A percentile compares a stretch with the other conserved stretches of the same genome.
These are phyloP conservation scores for Cladosporium sp. DNA, from an alignment of 2,329 filamentous ascomycete species.

Conservation along the genomic window DNA sequence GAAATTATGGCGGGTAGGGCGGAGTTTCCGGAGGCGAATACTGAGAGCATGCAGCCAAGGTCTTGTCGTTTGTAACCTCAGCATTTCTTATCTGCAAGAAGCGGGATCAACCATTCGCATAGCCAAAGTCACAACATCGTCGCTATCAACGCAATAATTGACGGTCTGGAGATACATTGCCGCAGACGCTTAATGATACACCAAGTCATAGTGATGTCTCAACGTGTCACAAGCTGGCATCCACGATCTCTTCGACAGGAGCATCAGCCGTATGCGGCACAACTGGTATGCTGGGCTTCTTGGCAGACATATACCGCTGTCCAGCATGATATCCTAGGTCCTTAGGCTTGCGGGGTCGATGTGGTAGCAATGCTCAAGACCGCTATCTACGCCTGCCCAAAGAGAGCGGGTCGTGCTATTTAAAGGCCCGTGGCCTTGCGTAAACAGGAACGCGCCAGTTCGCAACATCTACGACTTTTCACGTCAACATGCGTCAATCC, in stretches of 20 bases:
- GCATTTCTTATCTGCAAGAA: not conserved
- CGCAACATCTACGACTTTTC: not conserved
- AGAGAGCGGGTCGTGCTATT: not conserved
- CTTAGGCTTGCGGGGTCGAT: not conserved
- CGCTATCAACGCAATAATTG: not conserved
- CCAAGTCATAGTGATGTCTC: not conserved
- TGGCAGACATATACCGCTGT: not conserved
- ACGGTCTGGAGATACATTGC: not conserved
- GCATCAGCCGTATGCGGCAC: too few relatives aligned
- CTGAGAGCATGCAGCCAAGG: slow-evolving; percentile 1
- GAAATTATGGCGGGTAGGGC: not conserved
- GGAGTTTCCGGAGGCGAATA: not conserved
- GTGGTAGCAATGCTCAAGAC: not conserved
- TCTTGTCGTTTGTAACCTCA: slow-evolving; percentile 5
- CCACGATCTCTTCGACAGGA: not conserved
- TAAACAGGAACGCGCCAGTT: not conserved
- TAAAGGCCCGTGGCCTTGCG: not conserved
- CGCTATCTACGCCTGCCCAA: not conserved
- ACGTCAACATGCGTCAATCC: not conserved
- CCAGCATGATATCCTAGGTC: not conserved
- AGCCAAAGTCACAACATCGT: not conserved
- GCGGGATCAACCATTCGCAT: not conserved
- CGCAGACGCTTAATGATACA: not conserved
- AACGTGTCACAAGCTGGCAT: too few relatives aligned
- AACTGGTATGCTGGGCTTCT: not conserved